phyloP scores from a whole-genome alignment of 768 basidiomycete genomes.

The Heimioporus sp. region DNA sequence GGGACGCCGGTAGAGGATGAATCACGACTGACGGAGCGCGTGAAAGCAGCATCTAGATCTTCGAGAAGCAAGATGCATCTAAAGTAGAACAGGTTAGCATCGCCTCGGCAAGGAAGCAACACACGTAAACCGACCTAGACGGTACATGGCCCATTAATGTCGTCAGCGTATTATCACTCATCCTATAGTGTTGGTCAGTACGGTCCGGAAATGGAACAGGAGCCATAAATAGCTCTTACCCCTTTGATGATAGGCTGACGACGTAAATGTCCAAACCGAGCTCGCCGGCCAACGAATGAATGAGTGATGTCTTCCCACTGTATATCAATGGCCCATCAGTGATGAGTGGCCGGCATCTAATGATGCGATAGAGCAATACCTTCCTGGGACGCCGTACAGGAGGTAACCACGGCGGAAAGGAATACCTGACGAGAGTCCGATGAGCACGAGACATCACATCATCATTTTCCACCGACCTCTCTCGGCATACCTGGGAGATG shows the following conservation, averaged over 20 bases:
- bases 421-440: constrained; percentile 52
- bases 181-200: constrained; percentile 43
- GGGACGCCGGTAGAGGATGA: constrained; percentile 75
- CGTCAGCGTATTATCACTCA: constrained; percentile 87
- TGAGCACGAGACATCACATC: constrained; percentile 18
- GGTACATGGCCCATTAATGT: constrained; percentile 89
- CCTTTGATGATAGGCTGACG: constrained; percentile 83
- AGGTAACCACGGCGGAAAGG: constrained; percentile 87
- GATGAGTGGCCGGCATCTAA: constrained; percentile 10
- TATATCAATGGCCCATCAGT: constrained; percentile 14
- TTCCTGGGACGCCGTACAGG: constrained; percentile 82
- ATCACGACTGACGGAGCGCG: constrained; percentile 83
- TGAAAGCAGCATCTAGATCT: constrained; percentile 92
- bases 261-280: constrained; percentile 90
- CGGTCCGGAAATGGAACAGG: background rate
- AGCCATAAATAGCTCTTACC: constrained; percentile 43
- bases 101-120: constrained; percentile 6
- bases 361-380: constrained; percentile 39
- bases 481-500: constrained; percentile 74
- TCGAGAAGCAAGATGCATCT: constrained; percentile 93
- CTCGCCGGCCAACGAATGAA: constrained; percentile 83
- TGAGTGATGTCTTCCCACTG: constrained; percentile 84
- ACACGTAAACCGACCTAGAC: constrained; percentile 51
- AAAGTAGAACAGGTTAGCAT: constrained; percentile 7
- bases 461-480: constrained; percentile 54